phyloP scores from a whole-genome alignment of 2,329 filamentous ascomycete species.

The Venturia asperata region DNA sequence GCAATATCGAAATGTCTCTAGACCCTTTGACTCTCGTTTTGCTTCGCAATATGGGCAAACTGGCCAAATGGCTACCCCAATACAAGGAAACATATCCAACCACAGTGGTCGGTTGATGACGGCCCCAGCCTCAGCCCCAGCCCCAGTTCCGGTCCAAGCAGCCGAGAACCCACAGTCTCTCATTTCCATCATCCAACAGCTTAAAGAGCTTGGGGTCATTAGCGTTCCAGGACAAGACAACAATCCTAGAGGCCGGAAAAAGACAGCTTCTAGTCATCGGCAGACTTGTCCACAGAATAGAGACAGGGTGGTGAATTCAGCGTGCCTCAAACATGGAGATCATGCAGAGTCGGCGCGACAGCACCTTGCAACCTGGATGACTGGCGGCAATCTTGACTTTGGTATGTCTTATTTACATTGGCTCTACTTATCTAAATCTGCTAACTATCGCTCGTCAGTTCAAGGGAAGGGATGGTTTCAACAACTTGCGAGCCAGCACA shows the following conservation, averaged over 20 bases:
- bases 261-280: background rate
- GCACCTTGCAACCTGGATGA: background rate
- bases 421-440: background rate
- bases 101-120: background rate
- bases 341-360: background rate
- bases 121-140: background rate
- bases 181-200: background rate
- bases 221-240: background rate
- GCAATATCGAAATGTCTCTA: background rate
- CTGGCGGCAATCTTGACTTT: background rate
- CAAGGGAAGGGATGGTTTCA: background rate
- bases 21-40: background rate
- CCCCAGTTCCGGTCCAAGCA: background rate
- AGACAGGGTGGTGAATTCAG: background rate
- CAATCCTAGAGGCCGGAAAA: background rate
- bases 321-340: constrained; percentile 6
- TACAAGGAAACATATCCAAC: background rate
- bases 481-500: background rate
- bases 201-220: constrained; percentile 8
- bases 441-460: background rate
- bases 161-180: background rate
- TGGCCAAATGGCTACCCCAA: background rate
- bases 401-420: background rate
- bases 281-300: background rate
- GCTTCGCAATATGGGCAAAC: background rate